Conservation (phyloP, 164 flowering plant genomes). For the Magnolia sinica region DNA sequence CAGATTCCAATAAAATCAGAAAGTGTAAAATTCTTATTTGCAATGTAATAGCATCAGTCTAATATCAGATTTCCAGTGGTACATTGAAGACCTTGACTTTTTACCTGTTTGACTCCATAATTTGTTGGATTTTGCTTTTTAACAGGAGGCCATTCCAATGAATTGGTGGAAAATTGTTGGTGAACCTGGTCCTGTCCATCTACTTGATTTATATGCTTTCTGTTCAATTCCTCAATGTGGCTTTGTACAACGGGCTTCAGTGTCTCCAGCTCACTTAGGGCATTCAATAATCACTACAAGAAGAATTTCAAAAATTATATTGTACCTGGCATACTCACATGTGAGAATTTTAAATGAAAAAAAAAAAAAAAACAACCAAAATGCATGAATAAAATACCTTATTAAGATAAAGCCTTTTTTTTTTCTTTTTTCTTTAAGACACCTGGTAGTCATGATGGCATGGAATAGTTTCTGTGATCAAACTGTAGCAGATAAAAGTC, state of each 20-base stretch:
- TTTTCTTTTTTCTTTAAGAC: conserved; percentile 20
- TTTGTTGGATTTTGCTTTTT: conserved; percentile 25
- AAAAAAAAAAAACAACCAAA: neutral
- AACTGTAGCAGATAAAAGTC: conserved; percentile 41
- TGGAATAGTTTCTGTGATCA: conserved; percentile 87
- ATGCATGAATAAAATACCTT: conserved; percentile 36
- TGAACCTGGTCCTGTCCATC: conserved; percentile 23
- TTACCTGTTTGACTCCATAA: conserved; percentile 47
- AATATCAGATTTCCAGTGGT: neutral
- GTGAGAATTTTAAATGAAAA: neutral
- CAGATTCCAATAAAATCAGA: too few species aligned
- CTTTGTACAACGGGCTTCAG: conserved; percentile 63
- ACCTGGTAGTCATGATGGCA: conserved; percentile 68
- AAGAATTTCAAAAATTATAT: conserved; percentile 17
- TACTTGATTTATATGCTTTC: conserved; percentile 32
- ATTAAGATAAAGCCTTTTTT: conserved; percentile 39
- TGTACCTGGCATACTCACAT: neutral
- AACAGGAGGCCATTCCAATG: conserved; percentile 41
- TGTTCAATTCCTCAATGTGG: conserved; percentile 48
- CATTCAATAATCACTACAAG: conserved; percentile 52
- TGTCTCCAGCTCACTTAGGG: conserved; percentile 67
- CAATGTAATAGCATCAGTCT: too few species aligned
- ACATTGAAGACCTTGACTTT: neutral
- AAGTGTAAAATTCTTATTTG: too few species aligned
- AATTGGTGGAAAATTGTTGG: conserved; percentile 23